phyloP scores from a whole-genome alignment of 495 filamentous ascomycete species.

The Astrocystis sublimbata region DNA sequence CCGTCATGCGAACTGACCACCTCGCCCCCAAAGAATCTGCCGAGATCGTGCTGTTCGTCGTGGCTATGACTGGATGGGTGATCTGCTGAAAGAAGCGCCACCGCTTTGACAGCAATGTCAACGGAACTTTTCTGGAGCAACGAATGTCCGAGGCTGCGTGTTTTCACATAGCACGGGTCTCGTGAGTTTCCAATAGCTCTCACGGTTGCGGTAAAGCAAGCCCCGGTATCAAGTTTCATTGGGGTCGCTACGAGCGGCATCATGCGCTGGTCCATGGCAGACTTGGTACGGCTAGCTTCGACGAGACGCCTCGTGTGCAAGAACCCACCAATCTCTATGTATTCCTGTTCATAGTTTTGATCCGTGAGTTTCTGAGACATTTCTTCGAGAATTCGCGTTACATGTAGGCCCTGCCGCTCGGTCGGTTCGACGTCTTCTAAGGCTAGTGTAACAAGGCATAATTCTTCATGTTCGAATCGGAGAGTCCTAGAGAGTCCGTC shows the following conservation, averaged over 20 bases:
- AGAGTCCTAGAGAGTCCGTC: conserved; percentile 25
- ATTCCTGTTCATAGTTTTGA: conserved; percentile 20
- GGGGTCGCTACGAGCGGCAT: not conserved
- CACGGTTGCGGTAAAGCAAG: not conserved
- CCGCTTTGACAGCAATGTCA: not conserved
- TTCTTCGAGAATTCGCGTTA: conserved; percentile 4
- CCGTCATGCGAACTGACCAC: not conserved
- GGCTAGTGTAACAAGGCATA: conserved; percentile 20
- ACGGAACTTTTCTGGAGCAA: not conserved
- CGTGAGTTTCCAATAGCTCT: not conserved
- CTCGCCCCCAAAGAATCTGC: not conserved
- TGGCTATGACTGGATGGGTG: not conserved
- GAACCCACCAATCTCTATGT: conserved; percentile 18
- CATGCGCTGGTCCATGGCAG: not conserved
- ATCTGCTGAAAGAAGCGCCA: not conserved
- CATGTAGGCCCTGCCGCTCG: not conserved
- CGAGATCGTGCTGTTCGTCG: not conserved
- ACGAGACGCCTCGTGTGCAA: conserved; percentile 24
- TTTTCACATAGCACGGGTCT: not conserved
- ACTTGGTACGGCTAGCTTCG: conserved; percentile 11
- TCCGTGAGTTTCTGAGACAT: conserved; percentile 5
- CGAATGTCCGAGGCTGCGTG: not conserved
- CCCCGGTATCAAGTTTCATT: not conserved
- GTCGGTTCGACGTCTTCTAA: not conserved
- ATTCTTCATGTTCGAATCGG: conserved; percentile 15